Conservation (phyloP, 441 rosid genomes). For the Arabidopsis lyrata region DNA sequence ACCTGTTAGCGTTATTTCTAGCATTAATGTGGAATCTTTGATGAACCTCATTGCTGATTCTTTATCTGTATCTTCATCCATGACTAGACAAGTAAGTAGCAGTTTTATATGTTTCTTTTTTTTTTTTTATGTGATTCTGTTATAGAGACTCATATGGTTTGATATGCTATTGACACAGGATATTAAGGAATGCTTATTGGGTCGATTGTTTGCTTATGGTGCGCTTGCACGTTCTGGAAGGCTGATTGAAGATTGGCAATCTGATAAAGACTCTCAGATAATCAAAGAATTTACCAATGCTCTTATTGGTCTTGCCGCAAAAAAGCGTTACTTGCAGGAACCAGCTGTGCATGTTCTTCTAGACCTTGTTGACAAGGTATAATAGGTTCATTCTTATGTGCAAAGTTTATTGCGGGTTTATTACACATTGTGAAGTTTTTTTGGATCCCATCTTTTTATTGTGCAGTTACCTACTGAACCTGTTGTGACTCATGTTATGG, state of each 20-base stretch:
- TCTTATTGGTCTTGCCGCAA: constrained; percentile 73
- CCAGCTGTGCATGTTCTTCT: constrained; percentile 78
- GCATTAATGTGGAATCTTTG: constrained; percentile 70
- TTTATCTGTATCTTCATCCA: constrained; percentile 83
- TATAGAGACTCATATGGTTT: constrained; percentile 25
- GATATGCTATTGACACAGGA: constrained; percentile 59
- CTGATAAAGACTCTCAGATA: constrained; percentile 58
- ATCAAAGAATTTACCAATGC: constrained; percentile 68
- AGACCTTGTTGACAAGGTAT: constrained; percentile 80
- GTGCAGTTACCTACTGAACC: constrained; percentile 79
- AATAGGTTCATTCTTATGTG: constrained; percentile 21
- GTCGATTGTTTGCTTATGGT: constrained; percentile 90
- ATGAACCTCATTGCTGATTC: constrained; percentile 73
- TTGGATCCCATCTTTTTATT: constrained; percentile 24
- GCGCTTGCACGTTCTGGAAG: constrained; percentile 84
- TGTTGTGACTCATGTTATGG: constrained; percentile 66
- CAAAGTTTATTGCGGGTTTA: not conserved
- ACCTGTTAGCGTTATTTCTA: constrained; percentile 56
- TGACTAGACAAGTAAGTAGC: constrained; percentile 90
- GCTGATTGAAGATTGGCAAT: constrained; percentile 62
- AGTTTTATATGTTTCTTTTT: constrained; percentile 11
- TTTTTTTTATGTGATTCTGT: constrained; percentile 10
- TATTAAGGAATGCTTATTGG: constrained; percentile 84
- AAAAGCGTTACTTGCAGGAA: constrained; percentile 92
- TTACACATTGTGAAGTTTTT: not conserved